These are phyloP conservation scores for Brasilioporus rufonigricans DNA, from an alignment of 768 basidiomycete species.

Conservation along the genomic window DNA sequence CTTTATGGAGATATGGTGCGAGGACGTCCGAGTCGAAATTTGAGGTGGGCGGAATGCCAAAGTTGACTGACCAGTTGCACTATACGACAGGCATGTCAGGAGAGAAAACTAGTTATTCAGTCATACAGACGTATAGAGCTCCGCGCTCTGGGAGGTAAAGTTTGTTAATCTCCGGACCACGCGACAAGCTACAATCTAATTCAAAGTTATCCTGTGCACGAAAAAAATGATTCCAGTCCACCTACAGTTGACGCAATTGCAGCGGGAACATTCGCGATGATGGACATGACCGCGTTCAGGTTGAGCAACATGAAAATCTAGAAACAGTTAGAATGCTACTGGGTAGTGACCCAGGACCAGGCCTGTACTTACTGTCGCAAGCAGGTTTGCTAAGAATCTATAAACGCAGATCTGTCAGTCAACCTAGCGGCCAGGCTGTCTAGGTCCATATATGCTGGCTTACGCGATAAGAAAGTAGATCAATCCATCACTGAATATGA, in stretches of 20 bases:
- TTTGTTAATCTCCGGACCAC: conserved; percentile 65
- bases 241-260: conserved; percentile 66
- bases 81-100: conserved; percentile 21
- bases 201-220: neutral
- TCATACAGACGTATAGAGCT: conserved; percentile 50
- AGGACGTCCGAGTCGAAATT: conserved; percentile 25
- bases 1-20: conserved; percentile 32
- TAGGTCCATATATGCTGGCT: conserved; percentile 26
- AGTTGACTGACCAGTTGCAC: conserved; percentile 47
- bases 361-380: conserved; percentile 43
- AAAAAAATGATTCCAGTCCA: neutral
- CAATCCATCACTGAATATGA: conserved; percentile 71
- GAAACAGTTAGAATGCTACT: neutral
- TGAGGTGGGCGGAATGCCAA: conserved; percentile 56
- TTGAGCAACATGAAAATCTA: conserved; percentile 64
- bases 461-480: conserved; percentile 73
- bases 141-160: conserved; percentile 48
- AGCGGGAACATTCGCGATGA: conserved; percentile 72
- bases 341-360: neutral
- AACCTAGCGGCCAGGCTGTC: neutral
- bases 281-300: conserved; percentile 69
- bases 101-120: conserved; percentile 21
- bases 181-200: conserved; percentile 62
- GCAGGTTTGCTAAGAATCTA: conserved; percentile 65
- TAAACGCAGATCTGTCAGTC: conserved; percentile 5